A percentile compares a stretch with the other conserved stretches of the same genome.
These are phyloP conservation scores for Sporothrix variecibatus DNA, from an alignment of 2,329 filamentous ascomycete genomes.

Conservation along the genomic window DNA sequence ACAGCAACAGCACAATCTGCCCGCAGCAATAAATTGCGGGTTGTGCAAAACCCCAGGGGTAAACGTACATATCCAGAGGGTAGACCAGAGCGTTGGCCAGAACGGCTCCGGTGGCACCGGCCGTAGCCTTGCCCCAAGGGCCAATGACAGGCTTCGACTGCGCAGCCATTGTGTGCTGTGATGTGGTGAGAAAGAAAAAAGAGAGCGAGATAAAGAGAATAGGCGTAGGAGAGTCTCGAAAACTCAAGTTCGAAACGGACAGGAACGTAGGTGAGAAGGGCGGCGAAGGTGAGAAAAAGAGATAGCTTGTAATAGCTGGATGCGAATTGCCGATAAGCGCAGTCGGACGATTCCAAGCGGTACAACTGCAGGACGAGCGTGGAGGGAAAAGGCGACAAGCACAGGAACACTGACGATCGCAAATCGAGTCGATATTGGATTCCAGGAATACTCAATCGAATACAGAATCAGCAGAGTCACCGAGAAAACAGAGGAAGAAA, in stretches of 20 bases:
- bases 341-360: slow-evolving; percentile 19
- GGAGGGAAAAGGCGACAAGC: neutral
- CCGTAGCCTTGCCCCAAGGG: slow-evolving; percentile 90
- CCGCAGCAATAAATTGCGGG: neutral
- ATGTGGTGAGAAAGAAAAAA: neutral
- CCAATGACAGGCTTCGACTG: slow-evolving; percentile 73
- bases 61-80: slow-evolving; percentile 84
- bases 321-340: slow-evolving; percentile 19
- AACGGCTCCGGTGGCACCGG: slow-evolving; percentile 89
- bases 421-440: neutral
- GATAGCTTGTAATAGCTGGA: neutral
- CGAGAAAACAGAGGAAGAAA: neutral
- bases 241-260: neutral
- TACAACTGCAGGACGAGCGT: neutral
- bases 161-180: slow-evolving; percentile 46
- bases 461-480: neutral
- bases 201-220: neutral
- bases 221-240: neutral
- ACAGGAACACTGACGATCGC: neutral
- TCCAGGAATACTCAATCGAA: neutral
- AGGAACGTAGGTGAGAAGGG: neutral
- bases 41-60: neutral
- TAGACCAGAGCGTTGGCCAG: slow-evolving; percentile 95
- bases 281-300: neutral
- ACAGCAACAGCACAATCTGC: neutral